A percentile compares a stretch with the other conserved stretches of the same genome.
Conservation (phyloP, 352 stramenopile species). For the Globisporangium echinulatum region DNA sequence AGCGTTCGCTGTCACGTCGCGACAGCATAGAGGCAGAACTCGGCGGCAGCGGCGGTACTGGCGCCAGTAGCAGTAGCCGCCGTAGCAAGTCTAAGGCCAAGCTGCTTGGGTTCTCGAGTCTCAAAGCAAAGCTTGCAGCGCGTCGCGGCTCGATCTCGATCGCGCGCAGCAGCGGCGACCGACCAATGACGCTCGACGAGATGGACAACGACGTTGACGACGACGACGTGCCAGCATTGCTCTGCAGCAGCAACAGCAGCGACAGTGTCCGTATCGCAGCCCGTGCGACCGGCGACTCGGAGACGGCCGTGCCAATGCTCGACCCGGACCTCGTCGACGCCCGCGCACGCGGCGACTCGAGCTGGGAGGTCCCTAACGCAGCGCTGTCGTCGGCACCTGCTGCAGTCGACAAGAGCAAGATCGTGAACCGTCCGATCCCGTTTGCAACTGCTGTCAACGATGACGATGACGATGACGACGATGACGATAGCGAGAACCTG, state of each 20-base stretch:
- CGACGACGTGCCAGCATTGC: neutral
- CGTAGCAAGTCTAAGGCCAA: constrained; percentile 4
- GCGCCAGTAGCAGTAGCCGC: neutral
- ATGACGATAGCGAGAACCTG: constrained; percentile 44
- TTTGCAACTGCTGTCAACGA: constrained; percentile 2
- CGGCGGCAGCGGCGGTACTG: neutral
- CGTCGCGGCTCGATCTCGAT: constrained; percentile 11
- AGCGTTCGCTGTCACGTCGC: constrained; percentile 6
- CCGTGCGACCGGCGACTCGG: constrained; percentile 2
- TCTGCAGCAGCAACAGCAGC: neutral
- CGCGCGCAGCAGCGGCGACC: constrained; percentile 14
- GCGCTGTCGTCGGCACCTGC: no score
- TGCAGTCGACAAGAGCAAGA: constrained; percentile 8
- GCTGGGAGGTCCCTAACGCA: constrained; percentile 24
- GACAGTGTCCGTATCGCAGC: neutral
- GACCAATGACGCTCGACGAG: constrained; percentile 10
- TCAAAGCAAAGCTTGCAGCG: constrained; percentile 12
- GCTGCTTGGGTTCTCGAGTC: constrained; percentile 8
- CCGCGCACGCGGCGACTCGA: constrained; percentile 27
- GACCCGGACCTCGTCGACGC: constrained; percentile 24
- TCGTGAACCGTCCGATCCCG: constrained; percentile 16
- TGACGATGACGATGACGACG: constrained; percentile 21
- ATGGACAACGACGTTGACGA: constrained; percentile 6
- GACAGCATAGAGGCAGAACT: constrained; percentile 2
- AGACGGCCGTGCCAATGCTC: constrained; percentile 29